Evolutionary conservation across 805 yeast species (phyloP).

Genomic region (Clavispora asparagi): DNA sequence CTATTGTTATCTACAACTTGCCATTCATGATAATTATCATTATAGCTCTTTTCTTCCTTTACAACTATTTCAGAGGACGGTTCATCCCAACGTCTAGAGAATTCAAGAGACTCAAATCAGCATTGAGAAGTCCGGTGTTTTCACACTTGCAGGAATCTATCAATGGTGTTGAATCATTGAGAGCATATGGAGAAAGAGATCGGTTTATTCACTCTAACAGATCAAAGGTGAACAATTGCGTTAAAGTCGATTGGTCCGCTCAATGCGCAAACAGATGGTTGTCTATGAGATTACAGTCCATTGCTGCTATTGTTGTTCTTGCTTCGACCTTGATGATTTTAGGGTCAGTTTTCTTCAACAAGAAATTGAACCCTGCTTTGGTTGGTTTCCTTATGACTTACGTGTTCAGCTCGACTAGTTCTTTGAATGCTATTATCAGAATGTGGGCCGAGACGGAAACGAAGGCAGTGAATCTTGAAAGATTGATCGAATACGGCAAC

Average conservation of each 20-base stretch:
- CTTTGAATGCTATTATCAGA: constrained; percentile 28
- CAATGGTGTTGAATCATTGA: constrained; percentile 32
- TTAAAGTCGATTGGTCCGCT: constrained; percentile 18
- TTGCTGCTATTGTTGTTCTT: constrained; percentile 30
- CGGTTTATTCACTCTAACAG: constrained; percentile 24
- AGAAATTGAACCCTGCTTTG: constrained; percentile 26
- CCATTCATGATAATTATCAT: constrained; percentile 31
- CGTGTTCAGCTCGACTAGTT: constrained; percentile 26
- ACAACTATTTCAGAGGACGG: constrained; percentile 25
- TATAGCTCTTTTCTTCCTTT: constrained; percentile 20
- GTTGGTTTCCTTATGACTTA: constrained; percentile 36
- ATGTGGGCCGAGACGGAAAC: constrained; percentile 33
- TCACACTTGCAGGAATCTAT: constrained; percentile 34
- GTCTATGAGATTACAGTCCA: constrained; percentile 31
- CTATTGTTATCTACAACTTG: constrained; percentile 26
- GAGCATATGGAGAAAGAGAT: constrained; percentile 26
- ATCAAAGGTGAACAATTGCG: constrained; percentile 20
- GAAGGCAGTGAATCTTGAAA: constrained; percentile 30
- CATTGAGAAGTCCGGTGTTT: constrained; percentile 28
- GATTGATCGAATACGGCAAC: constrained; percentile 33
- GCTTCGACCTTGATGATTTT: constrained; percentile 24
- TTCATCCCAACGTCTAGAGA: constrained; percentile 34
- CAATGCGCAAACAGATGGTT: constrained; percentile 31
- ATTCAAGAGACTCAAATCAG: constrained; percentile 27
- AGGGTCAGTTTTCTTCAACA: constrained; percentile 18